Evolutionary conservation across 2,329 filamentous ascomycete species (phyloP).

Genomic region (Ceratocystis variospora): DNA sequence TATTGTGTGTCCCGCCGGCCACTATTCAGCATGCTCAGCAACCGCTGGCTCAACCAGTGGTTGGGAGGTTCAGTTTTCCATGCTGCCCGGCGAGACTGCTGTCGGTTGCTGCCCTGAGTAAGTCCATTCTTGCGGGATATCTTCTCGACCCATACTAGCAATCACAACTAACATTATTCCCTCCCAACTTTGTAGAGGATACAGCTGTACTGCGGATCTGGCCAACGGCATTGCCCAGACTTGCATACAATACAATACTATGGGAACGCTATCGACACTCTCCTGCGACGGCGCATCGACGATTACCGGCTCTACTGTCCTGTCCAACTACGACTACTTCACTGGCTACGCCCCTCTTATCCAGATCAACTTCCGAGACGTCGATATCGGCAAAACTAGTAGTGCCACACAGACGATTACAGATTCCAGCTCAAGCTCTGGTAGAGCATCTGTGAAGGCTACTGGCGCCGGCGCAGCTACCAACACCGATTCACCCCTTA

Average conservation of each 20-base stretch:
- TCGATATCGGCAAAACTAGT: constrained; percentile 21
- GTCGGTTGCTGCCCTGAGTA: constrained; percentile 27
- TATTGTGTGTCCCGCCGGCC: constrained; percentile 25
- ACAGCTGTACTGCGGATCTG: constrained; percentile 21
- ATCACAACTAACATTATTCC: background rate
- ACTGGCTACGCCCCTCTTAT: constrained; percentile 23
- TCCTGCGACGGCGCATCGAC: constrained; percentile 15
- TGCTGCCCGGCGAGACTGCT: constrained; percentile 24
- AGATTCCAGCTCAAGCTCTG: background rate
- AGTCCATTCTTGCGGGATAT: constrained; percentile 19
- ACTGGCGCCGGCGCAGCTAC: background rate
- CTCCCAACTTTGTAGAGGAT: constrained; percentile 17
- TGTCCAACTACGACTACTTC: constrained; percentile 5
- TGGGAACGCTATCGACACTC: constrained; percentile 19
- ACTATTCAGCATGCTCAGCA: constrained; percentile 26
- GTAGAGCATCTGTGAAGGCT: background rate
- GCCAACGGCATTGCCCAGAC: constrained; percentile 19
- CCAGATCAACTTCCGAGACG: constrained; percentile 24
- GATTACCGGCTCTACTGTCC: constrained; percentile 14
- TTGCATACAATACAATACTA: constrained; percentile 19
- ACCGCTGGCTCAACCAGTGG: constrained; percentile 22
- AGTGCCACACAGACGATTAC: constrained; percentile 1
- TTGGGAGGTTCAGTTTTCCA: constrained; percentile 24
- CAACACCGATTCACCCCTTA: constrained; percentile 5
- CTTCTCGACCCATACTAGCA: constrained; percentile 10